Conservation (phyloP, 129 eudicot species). For the Arctium lappa region DNA sequence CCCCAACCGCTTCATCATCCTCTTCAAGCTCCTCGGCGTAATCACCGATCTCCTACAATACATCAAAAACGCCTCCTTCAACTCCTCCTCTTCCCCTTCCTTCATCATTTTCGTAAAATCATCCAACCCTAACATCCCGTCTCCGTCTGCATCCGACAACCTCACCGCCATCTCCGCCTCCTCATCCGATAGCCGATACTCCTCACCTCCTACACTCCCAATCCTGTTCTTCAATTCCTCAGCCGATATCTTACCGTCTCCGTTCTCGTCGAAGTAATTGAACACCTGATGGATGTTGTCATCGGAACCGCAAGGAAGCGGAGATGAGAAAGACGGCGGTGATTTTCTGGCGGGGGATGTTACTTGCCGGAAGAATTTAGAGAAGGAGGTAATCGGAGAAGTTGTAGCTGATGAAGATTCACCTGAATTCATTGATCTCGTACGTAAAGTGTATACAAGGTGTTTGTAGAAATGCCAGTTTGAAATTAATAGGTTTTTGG, state of each 20-base stretch:
- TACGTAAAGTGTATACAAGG: neutral
- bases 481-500: neutral
- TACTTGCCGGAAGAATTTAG: constrained; percentile 15
- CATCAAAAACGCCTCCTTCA: constrained; percentile 50
- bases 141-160: constrained; percentile 39
- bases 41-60: constrained; percentile 33
- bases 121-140: constrained; percentile 37
- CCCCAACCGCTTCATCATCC: constrained; percentile 44
- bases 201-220: constrained; percentile 23
- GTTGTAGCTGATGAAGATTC: constrained; percentile 3
- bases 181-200: constrained; percentile 27
- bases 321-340: constrained; percentile 1
- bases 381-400: neutral
- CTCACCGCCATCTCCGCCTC: constrained; percentile 44
- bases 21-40: constrained; percentile 44
- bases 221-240: constrained; percentile 27
- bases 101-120: constrained; percentile 48
- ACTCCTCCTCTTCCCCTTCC: constrained; percentile 35
- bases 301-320: constrained; percentile 1
- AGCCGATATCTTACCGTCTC: constrained; percentile 46
- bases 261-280: constrained; percentile 47
- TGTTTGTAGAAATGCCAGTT: constrained; percentile 24
- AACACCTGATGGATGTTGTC: constrained; percentile 32
- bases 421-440: constrained; percentile 11
- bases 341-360: constrained; percentile 9